phyloP scores from a whole-genome alignment of 345 rosid genomes.

The Bretschneidera sinensis region DNA sequence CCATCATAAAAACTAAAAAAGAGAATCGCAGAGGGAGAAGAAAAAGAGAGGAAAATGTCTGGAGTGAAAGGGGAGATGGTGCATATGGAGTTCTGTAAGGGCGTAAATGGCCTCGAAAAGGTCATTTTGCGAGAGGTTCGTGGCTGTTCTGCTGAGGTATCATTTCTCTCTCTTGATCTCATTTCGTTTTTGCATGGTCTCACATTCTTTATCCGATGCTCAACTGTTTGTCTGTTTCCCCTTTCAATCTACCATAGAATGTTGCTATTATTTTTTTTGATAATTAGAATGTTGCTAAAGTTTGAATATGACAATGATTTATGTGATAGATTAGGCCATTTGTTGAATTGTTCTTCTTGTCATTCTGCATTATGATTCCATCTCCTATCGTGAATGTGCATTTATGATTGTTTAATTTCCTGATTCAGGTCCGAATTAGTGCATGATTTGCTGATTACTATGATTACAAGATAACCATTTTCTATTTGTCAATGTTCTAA shows the following conservation, averaged over 20 bases:
- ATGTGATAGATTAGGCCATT: not conserved
- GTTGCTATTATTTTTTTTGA: not conserved
- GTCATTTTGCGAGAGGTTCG: constrained; percentile 56
- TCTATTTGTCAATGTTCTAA: too few relatives aligned
- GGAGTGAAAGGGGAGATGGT: constrained; percentile 5
- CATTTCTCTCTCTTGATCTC: not conserved
- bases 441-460: not conserved
- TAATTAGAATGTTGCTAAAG: too few relatives aligned
- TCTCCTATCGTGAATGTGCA: not conserved
- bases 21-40: too few relatives aligned
- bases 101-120: constrained; percentile 70
- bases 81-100: constrained; percentile 49
- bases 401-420: not conserved
- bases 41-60: not conserved
- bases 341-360: not conserved
- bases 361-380: not conserved
- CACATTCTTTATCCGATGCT: not conserved
- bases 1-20: too few relatives aligned
- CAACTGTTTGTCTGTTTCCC: not conserved
- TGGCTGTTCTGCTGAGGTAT: constrained; percentile 73
- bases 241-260: not conserved
- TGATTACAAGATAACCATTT: too few relatives aligned
- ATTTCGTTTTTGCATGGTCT: not conserved
- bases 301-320: not conserved
- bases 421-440: not conserved